These are phyloP conservation scores for Epicoccum sorghinum DNA, from an alignment of 2,329 filamentous ascomycete genomes.

Conservation along the genomic window DNA sequence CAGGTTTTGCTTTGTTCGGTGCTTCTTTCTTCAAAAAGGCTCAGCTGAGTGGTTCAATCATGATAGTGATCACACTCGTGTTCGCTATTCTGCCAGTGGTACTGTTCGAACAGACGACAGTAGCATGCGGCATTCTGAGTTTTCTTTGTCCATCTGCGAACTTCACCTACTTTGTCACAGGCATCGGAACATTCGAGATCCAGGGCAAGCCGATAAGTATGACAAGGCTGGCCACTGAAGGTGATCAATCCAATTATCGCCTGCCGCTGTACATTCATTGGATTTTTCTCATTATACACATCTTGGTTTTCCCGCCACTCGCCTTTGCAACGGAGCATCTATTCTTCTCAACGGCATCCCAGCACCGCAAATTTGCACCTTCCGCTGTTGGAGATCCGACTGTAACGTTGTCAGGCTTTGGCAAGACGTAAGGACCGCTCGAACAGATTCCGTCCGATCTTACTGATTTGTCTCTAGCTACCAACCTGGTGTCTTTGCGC, in stretches of 20 bases:
- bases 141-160: slow-evolving; percentile 31
- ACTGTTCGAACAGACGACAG: slow-evolving; percentile 20
- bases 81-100: slow-evolving; percentile 30
- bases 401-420: slow-evolving; percentile 25
- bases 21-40: slow-evolving; percentile 36
- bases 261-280: slow-evolving; percentile 29
- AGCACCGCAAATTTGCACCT: slow-evolving; percentile 42
- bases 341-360: slow-evolving; percentile 29
- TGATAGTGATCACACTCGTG: slow-evolving; percentile 27
- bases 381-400: slow-evolving; percentile 48
- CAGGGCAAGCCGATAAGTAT: slow-evolving; percentile 19
- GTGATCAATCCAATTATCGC: slow-evolving; percentile 12
- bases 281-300: slow-evolving; percentile 29
- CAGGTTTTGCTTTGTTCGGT: slow-evolving; percentile 31
- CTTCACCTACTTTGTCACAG: slow-evolving; percentile 35
- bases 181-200: slow-evolving; percentile 26
- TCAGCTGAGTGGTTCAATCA: slow-evolving; percentile 33
- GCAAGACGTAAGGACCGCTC: slow-evolving; percentile 25
- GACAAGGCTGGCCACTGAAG: slow-evolving; percentile 11
- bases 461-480: slow-evolving; percentile 16
- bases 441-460: neutral
- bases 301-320: slow-evolving; percentile 28
- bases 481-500: slow-evolving; percentile 20
- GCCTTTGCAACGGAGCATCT: slow-evolving; percentile 29
- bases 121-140: slow-evolving; percentile 20